Base-by-base conservation (phyloP, 768 basidiomycete species). In the Trametes gibbosa region DNA sequence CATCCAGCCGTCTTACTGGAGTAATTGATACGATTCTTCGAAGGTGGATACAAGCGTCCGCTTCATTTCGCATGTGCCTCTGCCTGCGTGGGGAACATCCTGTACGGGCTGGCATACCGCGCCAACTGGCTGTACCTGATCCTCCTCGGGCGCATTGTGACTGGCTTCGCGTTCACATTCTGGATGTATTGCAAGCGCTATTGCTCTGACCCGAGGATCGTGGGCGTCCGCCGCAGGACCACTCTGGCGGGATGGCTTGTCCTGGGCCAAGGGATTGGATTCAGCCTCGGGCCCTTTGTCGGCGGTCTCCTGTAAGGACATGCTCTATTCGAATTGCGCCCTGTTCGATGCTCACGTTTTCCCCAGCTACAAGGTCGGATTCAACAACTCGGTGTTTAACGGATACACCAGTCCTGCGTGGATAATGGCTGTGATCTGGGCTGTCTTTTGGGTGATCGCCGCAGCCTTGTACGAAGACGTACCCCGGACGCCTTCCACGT, bases 151-250 rank as follows among this genome's bases (percentile, higher is more conserved):
- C 84, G 87, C n/a, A 82, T 85, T 51, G 80, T 87, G 29, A 77
- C 75, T 35, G 86, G 87, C 1, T 65, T 87, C 39, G 79, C 79
- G 6, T 87, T 85, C 66, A 79, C 83, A 3, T 75, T 79, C 39
- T 86, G 82, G 75, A 82, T 90, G 84, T 88, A 87, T 70, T 74
- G 71, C 64, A 88, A 87, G 64, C 79, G 84, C 14, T 89, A 85
- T 67, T 89, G 86, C 68, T 80, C 79, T n/a, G 87, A 89, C 68
- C 80, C 83, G 3, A 81, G 82, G 17, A 79, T 89, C 53, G 83
- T 89, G 41, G 85, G 86, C 25, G 69, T 87, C 24, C 81, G 84
- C 27, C 76, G 82, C 24, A 76, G 86, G 34, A 87, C 85, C 12
- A 84, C 81, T 0, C 78, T 87, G 17, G 84, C 83, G 3, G 79